Evolutionary conservation across 306 rosid species (phyloP), one percentile per base, ranked within the genome.

Genomic region (Phaseolus lunatus): DNA sequence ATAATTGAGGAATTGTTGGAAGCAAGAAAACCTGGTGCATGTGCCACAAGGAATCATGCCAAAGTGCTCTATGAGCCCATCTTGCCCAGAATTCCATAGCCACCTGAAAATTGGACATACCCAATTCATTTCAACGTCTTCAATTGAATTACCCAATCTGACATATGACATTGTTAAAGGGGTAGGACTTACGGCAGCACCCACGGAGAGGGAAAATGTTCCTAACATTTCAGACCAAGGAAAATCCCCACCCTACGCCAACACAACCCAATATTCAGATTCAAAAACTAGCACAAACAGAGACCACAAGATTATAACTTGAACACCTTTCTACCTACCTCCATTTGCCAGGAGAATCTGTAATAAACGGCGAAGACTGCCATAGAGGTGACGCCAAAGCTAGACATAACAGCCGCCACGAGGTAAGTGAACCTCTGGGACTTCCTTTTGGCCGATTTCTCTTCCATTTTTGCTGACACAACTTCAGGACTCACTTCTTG

Each of bases 261-360:
- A 72, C 39, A 73, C 9, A 45, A 73, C 11, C 39, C 20, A 65
- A 43, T 2, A 67, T 8, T 20, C 50, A 45, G 43, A 67, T 14
- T 7, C 67, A 31, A 41, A 26, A 26, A 3, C 13, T 9, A 39
- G 12, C 44, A 39, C 44, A 39, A 23, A 77, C n/a, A 56, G 11
- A 59, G 15, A 44, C 13, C 3, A 10, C 15, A 71, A 12, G 12
- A 33, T 58, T 2, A 41, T 23, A 8, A 53, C 8, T 70, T 7
- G 13, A 5, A 26, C 7, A 7, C 3, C 14, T n/a, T 16, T 26
- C 64, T 29, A 84, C 0, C 0, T 64, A 86, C 98, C 93, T 88
- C 92, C 93, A 89, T 84, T 93, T 93, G 96, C 97, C 98, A 93
- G n/a, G 87, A 77, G 82, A 93, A 93, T 87, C 98, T 80, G 26